Evolutionary conservation across 495 filamentous ascomycete genomes (phyloP).

Genomic region (Podospora anserina): DNA sequence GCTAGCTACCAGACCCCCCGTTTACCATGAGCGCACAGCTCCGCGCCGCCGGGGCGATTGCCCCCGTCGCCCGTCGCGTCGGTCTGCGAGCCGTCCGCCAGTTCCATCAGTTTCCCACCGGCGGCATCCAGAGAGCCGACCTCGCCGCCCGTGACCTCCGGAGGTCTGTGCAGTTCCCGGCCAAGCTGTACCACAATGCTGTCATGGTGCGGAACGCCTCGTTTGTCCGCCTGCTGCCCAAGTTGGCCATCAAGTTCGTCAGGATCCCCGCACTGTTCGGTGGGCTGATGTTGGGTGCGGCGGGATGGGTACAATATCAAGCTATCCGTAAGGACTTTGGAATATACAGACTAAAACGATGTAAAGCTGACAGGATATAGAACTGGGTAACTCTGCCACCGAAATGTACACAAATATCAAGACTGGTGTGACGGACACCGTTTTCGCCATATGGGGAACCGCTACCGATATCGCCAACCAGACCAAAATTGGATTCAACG

Average conservation of each 20-base stretch:
- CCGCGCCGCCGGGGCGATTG: slow-evolving; percentile 64
- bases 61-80: slow-evolving; percentile 58
- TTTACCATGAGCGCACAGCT: slow-evolving; percentile 78
- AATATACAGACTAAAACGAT: slow-evolving; percentile 21
- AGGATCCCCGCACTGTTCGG: slow-evolving; percentile 88
- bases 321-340: slow-evolving; percentile 67
- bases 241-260: slow-evolving; percentile 80
- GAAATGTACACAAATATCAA: slow-evolving; percentile 71
- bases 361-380: slow-evolving; percentile 37
- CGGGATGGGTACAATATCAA: slow-evolving; percentile 95
- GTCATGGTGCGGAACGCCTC: slow-evolving; percentile 81
- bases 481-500: slow-evolving; percentile 75
- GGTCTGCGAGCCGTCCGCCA: slow-evolving; percentile 60
- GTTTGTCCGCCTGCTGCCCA: slow-evolving; percentile 81
- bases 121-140: slow-evolving; percentile 67
- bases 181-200: slow-evolving; percentile 79
- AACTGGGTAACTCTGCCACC: slow-evolving; percentile 85
- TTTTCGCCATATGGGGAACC: slow-evolving; percentile 62
- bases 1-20: slow-evolving; percentile 5
- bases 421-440: slow-evolving; percentile 63
- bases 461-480: slow-evolving; percentile 73
- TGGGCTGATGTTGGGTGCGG: slow-evolving; percentile 76
- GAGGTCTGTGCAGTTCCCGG: slow-evolving; percentile 68
- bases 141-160: slow-evolving; percentile 55
- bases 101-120: slow-evolving; percentile 60